These are phyloP conservation scores for Neonectria sp. DNA, from an alignment of 2,329 filamentous ascomycete species.

Conservation along the genomic window DNA sequence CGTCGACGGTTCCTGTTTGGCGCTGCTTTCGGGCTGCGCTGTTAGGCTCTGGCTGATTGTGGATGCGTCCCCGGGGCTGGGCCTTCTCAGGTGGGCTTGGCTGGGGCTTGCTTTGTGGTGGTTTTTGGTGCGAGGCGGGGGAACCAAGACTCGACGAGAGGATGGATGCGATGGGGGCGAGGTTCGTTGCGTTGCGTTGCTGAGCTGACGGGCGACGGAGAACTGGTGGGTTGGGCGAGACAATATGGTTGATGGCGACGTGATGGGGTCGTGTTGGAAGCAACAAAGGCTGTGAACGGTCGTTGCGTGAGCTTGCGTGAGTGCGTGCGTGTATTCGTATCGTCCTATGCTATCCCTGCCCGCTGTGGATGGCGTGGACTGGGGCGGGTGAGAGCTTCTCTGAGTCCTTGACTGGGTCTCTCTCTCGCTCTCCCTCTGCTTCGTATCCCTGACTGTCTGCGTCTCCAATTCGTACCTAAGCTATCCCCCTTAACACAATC, in stretches of 20 bases:
- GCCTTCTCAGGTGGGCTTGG: conserved; percentile 12
- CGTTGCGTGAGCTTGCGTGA: conserved; percentile 31
- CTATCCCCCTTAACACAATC: neutral
- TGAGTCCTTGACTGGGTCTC: conserved; percentile 1
- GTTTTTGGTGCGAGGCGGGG: conserved; percentile 13
- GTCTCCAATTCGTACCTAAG: neutral
- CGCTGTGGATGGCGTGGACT: conserved; percentile 8
- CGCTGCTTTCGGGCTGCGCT: conserved; percentile 20
- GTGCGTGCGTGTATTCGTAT: conserved; percentile 21
- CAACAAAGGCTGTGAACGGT: conserved; percentile 8
- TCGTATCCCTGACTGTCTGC: neutral
- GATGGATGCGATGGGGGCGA: conserved; percentile 3
- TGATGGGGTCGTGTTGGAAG: conserved; percentile 20
- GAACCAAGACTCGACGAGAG: neutral
- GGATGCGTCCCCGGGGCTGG: conserved; percentile 24
- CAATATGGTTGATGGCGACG: conserved; percentile 7
- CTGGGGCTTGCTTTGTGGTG: neutral
- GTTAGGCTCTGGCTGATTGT: conserved; percentile 24
- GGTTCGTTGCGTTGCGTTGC: conserved; percentile 2
- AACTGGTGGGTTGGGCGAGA: conserved; percentile 18
- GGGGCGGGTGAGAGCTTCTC: neutral
- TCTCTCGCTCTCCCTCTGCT: neutral
- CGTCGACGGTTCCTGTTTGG: conserved; percentile 14
- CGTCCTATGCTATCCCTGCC: conserved; percentile 23
- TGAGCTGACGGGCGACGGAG: neutral